Evolutionary conservation across 495 filamentous ascomycete genomes (phyloP), one percentile per base, ranked within the genome.

Genomic region (Penicillium steckii): DNA sequence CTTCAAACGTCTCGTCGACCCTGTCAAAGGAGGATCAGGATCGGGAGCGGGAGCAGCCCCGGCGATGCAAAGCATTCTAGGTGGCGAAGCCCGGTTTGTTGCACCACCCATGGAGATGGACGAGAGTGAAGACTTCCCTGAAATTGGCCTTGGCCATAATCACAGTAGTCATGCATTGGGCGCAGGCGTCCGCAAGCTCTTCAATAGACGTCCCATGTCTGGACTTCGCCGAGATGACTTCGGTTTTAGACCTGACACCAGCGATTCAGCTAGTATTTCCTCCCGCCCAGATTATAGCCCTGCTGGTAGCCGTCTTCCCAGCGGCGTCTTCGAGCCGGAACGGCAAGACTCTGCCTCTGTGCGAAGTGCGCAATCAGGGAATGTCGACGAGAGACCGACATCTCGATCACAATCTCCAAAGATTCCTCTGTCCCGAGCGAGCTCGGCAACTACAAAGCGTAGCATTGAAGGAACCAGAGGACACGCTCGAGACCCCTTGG

Each of bases 1-100:
- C 46, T 96, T 97, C 70, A 96, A 95, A 58, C 73, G 76, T 18
- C 61, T 88, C 1, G 62, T 80, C 29, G 66, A 75, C 43, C 53
- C 71, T 60, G 43, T 68, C 45, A 72, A 77, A 67, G 33, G 33
- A 17, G 15, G 1, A 37, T 13, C 33, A 19, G 33, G 13, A 15
- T n/a, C n/a, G n/a, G n/a, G n/a, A n/a, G n/a, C n/a, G n/a, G n/a
- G n/a, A n/a, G 68, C 81, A 71, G 59, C 56, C 15, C 60, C 73
- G 8, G 67, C 69, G 8, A 72, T 86, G 53, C 73, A 82, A 61
- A 80, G 78, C 26, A 81, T 85, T 15, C 69, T 89, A 24, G 78
- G 80, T 8, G 66, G 70, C 43, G 80, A 77, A 15, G 45, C 77
- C 15, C 75, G 76, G 25, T 79, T 83, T 21, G 81, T 85, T 29